Base-by-base conservation (phyloP, 805 yeast genomes). In the Pichia phayaonensis region DNA sequence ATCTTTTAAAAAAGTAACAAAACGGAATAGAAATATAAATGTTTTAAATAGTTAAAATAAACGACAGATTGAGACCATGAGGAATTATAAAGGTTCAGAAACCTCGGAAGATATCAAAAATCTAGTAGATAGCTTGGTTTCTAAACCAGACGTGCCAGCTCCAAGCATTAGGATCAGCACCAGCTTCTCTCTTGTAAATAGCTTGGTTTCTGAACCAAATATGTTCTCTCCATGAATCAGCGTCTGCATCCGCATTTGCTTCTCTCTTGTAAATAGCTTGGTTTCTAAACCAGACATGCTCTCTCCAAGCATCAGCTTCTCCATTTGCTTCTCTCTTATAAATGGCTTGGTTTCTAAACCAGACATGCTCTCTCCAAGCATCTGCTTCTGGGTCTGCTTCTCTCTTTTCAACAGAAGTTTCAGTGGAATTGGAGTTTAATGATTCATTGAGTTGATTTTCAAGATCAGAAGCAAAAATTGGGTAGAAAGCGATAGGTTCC, bases 211-310 rank as follows among this genome's bases (percentile, higher is more conserved):
- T 31, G 8, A 15, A 31, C 36, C 36, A 31, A 8, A 31, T 8
- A 8, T 31, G 36, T 18, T 7, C 13, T 31, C 36, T 31, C 36
- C 36, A 31, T 8, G 31, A 8, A 8, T 29, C 31, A 5, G 36
- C 11, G 15, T 31, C 36, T 8, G 31, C 13, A 8, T 27, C 31
- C 3, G 54, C 46, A 44, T 51, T 41, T 6, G 52, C 52, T 39
- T 50, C 52, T 40, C 48, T 46, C 23, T 46, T 40, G 29, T 48
- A 51, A 31, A 51, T 48, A 21, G 52, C 54, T 29, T 42, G 46
- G 26, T 42, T 45, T 26, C 39, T 49, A 18, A 24, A 22, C 40
- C 44, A 21, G 1, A 11, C 31, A 42, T 53, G 54, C 59, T 52
- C 49, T 39, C 47, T 42, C 49, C 46, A 50, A 21, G 49, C 42